phyloP scores from a whole-genome alignment of 495 filamentous ascomycete species.

The Elaphomyces granulatus region DNA sequence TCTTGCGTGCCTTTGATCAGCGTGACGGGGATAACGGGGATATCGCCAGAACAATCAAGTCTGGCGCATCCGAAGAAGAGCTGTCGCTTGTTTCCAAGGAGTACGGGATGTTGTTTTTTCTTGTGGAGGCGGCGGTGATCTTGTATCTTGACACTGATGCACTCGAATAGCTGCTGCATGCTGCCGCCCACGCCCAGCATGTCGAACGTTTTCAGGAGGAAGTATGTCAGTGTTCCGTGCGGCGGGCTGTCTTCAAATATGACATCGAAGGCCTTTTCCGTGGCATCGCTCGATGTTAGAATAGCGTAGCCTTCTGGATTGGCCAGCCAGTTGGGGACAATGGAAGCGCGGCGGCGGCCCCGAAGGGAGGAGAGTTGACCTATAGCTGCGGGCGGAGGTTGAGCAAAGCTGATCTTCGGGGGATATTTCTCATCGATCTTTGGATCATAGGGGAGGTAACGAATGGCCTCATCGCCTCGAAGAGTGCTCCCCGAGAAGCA shows the following conservation, averaged over 20 bases:
- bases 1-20: neutral
- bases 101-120: conserved; percentile 8
- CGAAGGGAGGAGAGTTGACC: neutral
- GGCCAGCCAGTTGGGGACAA: conserved; percentile 7
- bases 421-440: conserved; percentile 3
- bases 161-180: conserved; percentile 4
- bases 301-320: conserved; percentile 10
- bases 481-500: conserved; percentile 12
- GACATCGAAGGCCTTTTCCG: conserved; percentile 3
- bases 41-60: too few species aligned
- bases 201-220: conserved; percentile 3
- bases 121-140: neutral
- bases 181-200: neutral
- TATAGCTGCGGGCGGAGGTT: neutral
- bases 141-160: conserved; percentile 7
- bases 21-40: conserved; percentile 1
- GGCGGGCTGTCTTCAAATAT: conserved; percentile 4
- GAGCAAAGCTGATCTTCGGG: neutral
- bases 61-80: conserved; percentile 5
- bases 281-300: conserved; percentile 3
- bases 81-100: conserved; percentile 7
- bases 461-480: conserved; percentile 6
- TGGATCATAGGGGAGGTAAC: conserved; percentile 7
- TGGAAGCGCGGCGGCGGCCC: conserved; percentile 2
- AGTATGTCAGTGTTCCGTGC: conserved; percentile 9